phyloP scores from a whole-genome alignment of 805 yeast genomes.

The Hanseniaspora occidentalis region DNA sequence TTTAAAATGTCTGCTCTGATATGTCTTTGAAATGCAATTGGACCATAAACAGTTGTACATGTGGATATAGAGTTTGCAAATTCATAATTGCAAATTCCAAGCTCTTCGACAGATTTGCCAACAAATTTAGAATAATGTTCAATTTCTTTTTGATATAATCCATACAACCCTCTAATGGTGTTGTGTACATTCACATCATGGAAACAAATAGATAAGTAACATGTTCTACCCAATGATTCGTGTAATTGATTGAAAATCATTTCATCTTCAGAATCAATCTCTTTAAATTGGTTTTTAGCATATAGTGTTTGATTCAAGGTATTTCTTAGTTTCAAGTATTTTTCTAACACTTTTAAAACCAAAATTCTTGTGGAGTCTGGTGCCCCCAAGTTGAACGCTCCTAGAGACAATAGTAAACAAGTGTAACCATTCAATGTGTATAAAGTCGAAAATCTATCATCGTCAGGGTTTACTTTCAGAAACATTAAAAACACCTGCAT shows the following conservation, averaged over 20 bases:
- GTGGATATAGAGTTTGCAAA: conserved; percentile 34
- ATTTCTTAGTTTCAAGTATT: conserved; percentile 24
- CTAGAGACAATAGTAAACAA: conserved; percentile 27
- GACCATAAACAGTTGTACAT: conserved; percentile 50
- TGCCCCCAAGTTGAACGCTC: conserved; percentile 20
- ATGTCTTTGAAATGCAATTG: conserved; percentile 61
- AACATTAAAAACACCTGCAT: conserved; percentile 25
- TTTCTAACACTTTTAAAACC: conserved; percentile 22
- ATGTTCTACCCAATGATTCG: conserved; percentile 36
- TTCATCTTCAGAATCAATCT: conserved; percentile 16
- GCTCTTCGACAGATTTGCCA: conserved; percentile 11
- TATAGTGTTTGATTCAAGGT: conserved; percentile 19
- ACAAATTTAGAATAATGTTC: conserved; percentile 17
- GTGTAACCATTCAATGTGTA: conserved; percentile 24
- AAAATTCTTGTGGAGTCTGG: conserved; percentile 24
- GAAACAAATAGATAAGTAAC: conserved; percentile 39
- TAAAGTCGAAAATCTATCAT: conserved; percentile 19
- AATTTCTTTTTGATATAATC: conserved; percentile 16
- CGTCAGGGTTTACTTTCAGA: conserved; percentile 20
- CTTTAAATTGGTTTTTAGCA: conserved; percentile 14
- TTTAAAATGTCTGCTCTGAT: conserved; percentile 32
- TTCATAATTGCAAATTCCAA: conserved; percentile 21
- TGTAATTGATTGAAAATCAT: conserved; percentile 24
- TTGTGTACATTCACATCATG: conserved; percentile 38
- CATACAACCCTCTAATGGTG: conserved; percentile 32